These are phyloP conservation scores for Trichoderma pleuroti DNA, from an alignment of 2,329 filamentous ascomycete species.

Conservation along the genomic window DNA sequence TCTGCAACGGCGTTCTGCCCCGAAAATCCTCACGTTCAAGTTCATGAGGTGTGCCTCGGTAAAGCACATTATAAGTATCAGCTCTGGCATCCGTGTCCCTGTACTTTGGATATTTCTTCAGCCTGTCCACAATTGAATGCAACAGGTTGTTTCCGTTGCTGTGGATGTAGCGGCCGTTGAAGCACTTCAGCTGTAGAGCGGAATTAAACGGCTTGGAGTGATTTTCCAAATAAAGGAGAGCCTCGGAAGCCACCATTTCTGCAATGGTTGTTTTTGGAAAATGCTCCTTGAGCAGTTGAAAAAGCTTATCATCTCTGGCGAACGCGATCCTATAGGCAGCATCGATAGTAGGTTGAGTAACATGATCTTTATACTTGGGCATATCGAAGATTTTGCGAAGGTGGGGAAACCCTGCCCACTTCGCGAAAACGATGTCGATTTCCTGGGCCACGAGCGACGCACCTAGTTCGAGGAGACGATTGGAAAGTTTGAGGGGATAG, in stretches of 20 bases:
- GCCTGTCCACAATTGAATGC: slow-evolving; percentile 16
- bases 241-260: not conserved
- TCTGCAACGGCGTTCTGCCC: not conserved
- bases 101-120: not conserved
- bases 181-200: not conserved
- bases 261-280: slow-evolving; percentile 1
- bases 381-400: not conserved
- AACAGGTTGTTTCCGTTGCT: not conserved
- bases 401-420: not conserved
- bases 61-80: slow-evolving; percentile 2
- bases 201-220: not conserved
- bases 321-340: not conserved
- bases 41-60: not conserved
- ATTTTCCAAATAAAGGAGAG: not conserved
- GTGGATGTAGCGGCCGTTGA: slow-evolving; percentile 9
- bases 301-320: not conserved
- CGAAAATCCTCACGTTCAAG: not conserved
- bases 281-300: not conserved
- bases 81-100: not conserved
- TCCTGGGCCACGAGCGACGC: slow-evolving; percentile 12
- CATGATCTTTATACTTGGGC: not conserved
- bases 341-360: not conserved
- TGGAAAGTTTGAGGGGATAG: not conserved
- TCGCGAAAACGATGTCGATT: not conserved
- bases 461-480: not conserved